Base-by-base conservation (phyloP, 176 grass and related monocot species). In the Cocos nucifera region DNA sequence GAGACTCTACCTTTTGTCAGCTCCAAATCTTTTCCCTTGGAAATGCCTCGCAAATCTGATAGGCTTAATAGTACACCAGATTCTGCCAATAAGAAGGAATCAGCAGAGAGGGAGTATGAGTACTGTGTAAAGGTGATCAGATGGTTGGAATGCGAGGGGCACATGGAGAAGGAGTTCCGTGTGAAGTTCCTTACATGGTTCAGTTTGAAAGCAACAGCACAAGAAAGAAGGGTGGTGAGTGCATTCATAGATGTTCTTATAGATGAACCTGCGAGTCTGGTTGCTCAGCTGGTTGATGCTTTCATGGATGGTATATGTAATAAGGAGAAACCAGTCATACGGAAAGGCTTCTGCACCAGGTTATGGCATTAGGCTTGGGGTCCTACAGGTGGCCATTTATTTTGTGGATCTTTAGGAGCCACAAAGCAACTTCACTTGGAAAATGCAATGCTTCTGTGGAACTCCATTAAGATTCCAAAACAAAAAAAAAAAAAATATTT, bases 131-230 rank as follows among this genome's bases (percentile, higher is more conserved):
- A 76, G 77, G 91, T 87, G 63, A 77, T 95, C 72, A 89, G 83
- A 69, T 90, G 91, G 86, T 62, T 95, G 56, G 91, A 95, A 56
- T 71, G 59, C 7, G 80, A 86, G 57, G 83, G 86, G 23, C 87
- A 84, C 70, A 86, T 95, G 77, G 71, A 87, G 53, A 84, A 75
- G 51, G 83, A 90, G 10, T 82, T 95, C 14, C 76, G 86, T 22
- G 80, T 95, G 52, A 87, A 84, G 57, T 95, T 95, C 48, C 86
- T 95, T 49, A 95, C 91, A 32, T 95, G 86, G 91, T 95, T 95
- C 74, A 95, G 91, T 60, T 73, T 95, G 53, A 89, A 95, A 79
- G 91, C 91, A n/a, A 90, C 77, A 24, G 62, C 72, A 16, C 80
- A 87, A 67, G 91, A 95, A 35, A 84, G 91, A 39, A 71, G 86